Conservation (phyloP, 306 rosid genomes). For the Sophora flavescens region DNA sequence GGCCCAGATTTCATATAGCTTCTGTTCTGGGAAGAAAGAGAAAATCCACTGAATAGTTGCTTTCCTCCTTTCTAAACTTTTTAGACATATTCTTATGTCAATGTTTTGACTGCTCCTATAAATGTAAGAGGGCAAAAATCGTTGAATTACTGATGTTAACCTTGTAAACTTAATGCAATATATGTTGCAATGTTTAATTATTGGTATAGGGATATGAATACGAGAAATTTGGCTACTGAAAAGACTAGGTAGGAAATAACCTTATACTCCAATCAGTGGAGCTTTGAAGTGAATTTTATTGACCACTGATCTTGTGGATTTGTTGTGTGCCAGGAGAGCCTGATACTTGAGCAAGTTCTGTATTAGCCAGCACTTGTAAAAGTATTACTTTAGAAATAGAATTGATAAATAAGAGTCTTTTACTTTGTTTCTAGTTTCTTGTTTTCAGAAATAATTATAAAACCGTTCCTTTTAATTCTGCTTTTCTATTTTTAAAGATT, state of each 20-base stretch:
- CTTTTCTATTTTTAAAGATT: too few relatives aligned
- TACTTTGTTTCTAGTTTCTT: too few relatives aligned
- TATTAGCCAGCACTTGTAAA: too few relatives aligned
- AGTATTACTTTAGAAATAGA: too few relatives aligned
- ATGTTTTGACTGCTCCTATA: slow-evolving; percentile 16
- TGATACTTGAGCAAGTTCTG: background rate
- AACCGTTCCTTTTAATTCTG: too few relatives aligned
- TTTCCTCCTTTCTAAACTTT: slow-evolving; percentile 10
- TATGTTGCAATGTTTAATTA: slow-evolving; percentile 23
- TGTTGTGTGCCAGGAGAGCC: background rate
- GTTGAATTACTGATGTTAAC: slow-evolving; percentile 4
- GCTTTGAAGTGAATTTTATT: slow-evolving; percentile 13
- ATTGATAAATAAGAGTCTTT: too few relatives aligned
- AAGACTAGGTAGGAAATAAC: background rate
- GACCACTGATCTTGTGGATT: background rate
- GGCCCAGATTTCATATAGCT: slow-evolving; percentile 85
- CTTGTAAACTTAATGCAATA: background rate
- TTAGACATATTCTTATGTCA: slow-evolving; percentile 30
- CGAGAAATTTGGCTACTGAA: slow-evolving; percentile 12
- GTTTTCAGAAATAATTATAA: too few relatives aligned
- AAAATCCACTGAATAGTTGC: slow-evolving; percentile 65
- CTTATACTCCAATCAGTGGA: background rate
- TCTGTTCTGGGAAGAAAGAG: slow-evolving; percentile 84
- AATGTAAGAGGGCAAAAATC: too few relatives aligned
- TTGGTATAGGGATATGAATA: background rate